Evolutionary conservation across 2,329 filamentous ascomycete genomes (phyloP).

Genomic region (Aspergillus hortae): DNA sequence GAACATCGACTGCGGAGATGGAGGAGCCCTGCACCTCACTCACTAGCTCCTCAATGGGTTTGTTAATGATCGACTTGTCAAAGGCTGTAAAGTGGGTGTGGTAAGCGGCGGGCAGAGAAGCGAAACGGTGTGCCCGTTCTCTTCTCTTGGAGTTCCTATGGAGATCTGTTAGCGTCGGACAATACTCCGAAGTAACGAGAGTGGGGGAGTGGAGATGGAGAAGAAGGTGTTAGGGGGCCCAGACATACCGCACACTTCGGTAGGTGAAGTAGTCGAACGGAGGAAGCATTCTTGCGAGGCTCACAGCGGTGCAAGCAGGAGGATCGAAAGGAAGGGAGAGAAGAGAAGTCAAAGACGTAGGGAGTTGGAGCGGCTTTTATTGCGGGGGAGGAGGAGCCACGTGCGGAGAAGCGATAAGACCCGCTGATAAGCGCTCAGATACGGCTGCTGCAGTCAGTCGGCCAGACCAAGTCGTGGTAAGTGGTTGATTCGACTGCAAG

Average conservation of each 20-base stretch:
- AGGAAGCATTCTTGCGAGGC: constrained; percentile 41
- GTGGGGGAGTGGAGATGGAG: neutral
- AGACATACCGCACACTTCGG: constrained; percentile 63
- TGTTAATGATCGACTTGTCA: constrained; percentile 66
- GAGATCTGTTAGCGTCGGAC: neutral
- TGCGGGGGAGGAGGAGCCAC: constrained; percentile 14
- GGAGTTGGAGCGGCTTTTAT: constrained; percentile 14
- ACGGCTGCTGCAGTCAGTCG: too few species aligned
- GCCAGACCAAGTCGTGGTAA: too few species aligned
- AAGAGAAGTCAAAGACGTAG: neutral
- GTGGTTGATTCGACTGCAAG: too few species aligned
- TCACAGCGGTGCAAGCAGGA: neutral
- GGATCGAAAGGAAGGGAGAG: neutral
- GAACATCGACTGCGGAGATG: constrained; percentile 65
- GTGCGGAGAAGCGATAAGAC: constrained; percentile 21
- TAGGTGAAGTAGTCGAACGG: constrained; percentile 68
- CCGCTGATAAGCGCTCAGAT: constrained; percentile 19
- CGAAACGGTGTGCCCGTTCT: constrained; percentile 68
- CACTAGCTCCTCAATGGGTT: constrained; percentile 74
- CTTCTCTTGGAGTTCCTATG: constrained; percentile 73
- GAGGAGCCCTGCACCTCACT: constrained; percentile 68
- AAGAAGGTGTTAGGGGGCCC: neutral
- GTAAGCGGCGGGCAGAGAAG: constrained; percentile 63
- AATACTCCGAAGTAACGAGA: too few species aligned
- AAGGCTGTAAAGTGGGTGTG: constrained; percentile 59